phyloP scores from a whole-genome alignment of 805 yeast species.

The Candida odintsovae region DNA sequence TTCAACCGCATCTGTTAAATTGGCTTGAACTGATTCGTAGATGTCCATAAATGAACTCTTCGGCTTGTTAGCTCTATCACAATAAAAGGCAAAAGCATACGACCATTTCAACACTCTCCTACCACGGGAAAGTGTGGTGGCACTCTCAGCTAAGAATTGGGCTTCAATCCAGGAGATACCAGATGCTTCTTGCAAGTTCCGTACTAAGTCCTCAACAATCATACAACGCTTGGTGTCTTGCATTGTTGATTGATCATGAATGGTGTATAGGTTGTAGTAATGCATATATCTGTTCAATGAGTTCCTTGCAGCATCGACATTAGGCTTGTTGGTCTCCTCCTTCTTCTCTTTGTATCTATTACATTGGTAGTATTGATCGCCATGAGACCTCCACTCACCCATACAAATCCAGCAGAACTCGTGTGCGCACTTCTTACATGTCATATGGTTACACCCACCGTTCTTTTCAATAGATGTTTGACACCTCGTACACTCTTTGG shows the following conservation, averaged over 20 bases:
- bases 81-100: conserved; percentile 71
- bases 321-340: conserved; percentile 23
- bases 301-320: conserved; percentile 34
- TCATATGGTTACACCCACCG: conserved; percentile 98
- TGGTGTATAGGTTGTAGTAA: conserved; percentile 66
- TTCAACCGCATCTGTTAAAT: conserved; percentile 61
- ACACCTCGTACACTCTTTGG: conserved; percentile 86
- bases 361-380: conserved; percentile 60
- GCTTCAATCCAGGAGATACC: conserved; percentile 83
- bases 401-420: conserved; percentile 95
- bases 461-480: conserved; percentile 76
- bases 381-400: conserved; percentile 70
- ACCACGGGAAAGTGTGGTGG: conserved; percentile 56
- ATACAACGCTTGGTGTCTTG: conserved; percentile 61
- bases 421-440: conserved; percentile 66
- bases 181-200: conserved; percentile 54
- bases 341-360: conserved; percentile 41
- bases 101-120: conserved; percentile 87
- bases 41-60: conserved; percentile 49
- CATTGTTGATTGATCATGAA: conserved; percentile 70
- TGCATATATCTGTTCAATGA: conserved; percentile 64
- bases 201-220: conserved; percentile 59
- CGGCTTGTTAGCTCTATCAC: conserved; percentile 26
- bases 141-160: conserved; percentile 73
- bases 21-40: conserved; percentile 67